These are phyloP conservation scores for Cyclanthera cordifolia DNA, from an alignment of 306 rosid species.

Conservation along the genomic window DNA sequence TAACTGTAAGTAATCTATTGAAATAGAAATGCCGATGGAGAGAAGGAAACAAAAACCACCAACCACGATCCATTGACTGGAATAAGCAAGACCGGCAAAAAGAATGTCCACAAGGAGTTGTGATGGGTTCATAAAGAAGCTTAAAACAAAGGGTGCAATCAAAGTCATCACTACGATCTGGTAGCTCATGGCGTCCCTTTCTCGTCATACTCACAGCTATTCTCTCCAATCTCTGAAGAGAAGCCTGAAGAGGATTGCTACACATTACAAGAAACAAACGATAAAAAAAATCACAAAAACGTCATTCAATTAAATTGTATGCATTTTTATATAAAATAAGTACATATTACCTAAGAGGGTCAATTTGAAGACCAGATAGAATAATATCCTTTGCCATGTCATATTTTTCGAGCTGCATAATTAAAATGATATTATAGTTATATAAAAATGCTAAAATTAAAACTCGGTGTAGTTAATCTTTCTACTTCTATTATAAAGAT, in stretches of 20 bases:
- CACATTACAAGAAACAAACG: conserved; percentile 33
- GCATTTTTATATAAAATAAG: conserved; percentile 7
- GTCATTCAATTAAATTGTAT: conserved; percentile 9
- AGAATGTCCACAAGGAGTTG: conserved; percentile 98
- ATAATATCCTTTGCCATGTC: conserved; percentile 69
- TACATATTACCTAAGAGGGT: conserved; percentile 59
- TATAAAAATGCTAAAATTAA: neutral
- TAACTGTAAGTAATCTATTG: conserved; percentile 2
- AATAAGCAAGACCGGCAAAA: conserved; percentile 87
- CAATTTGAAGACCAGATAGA: conserved; percentile 82
- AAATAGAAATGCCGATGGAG: conserved; percentile 11
- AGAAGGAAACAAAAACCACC: conserved; percentile 24
- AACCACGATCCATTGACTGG: conserved; percentile 91
- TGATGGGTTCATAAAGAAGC: conserved; percentile 72
- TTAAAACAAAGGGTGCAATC: conserved; percentile 90
- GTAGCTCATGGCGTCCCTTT: conserved; percentile 33
- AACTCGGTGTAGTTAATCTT: neutral
- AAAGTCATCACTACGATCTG: conserved; percentile 74
- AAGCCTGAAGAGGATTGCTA: conserved; percentile 56
- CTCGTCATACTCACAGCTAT: conserved; percentile 26
- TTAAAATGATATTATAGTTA: conserved; percentile 11
- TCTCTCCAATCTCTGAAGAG: conserved; percentile 59
- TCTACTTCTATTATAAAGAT: neutral
- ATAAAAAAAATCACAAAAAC: conserved; percentile 10
- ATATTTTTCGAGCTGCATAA: conserved; percentile 77